Evolutionary conservation across 345 rosid species (phyloP), one percentile per base, ranked within the genome.

Genomic region (Hevea brasiliensis): DNA sequence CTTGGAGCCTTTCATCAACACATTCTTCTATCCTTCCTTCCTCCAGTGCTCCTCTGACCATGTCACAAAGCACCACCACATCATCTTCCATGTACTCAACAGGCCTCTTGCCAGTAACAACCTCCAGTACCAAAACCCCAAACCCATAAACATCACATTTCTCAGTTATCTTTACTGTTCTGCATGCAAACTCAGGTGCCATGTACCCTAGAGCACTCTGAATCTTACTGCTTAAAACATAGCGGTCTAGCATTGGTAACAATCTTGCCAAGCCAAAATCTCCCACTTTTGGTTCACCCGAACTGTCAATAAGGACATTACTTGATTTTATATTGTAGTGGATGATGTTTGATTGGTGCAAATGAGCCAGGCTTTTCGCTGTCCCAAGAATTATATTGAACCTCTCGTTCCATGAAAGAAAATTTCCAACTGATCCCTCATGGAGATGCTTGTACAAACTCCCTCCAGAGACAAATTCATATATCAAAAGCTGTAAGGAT

Each of bases 171-270:
- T 95, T 95, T 72, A 93, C 98, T 0, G 99, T 91, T 67, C 89
- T 80, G 74, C 99, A 95, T 8, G 98, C 97, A 81, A 95, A 93
- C 67, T 95, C 99, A 0, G 99, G 99, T 26, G 99, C 99, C 99
- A 93, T 93, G 89, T 95, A 95, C 70, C 99, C 99, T 32, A 95
- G 85, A 0, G 94, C 97, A 68, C 99, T 92, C 82, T 95, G 99
- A 67, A 95, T 89, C 86, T 95, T 95, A 87, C 97, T 91, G 86
- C 99, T 93, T 14, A 95, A 65, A 8, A 91, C 89, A 23, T 92
- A 92, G 40, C 96, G 89, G 78, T 95, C 99, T 60, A 95, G 83
- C 96, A 93, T 91, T 20, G 99, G 99, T 72, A 95, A 77, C 65
- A 95, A 82, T 81, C 97, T 89, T 5, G 91, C 99, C 21, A 95